Evolutionary conservation across 371 early-diverging fungal genomes (phyloP).

Genomic region (Lichtheimia hyalospora): DNA sequence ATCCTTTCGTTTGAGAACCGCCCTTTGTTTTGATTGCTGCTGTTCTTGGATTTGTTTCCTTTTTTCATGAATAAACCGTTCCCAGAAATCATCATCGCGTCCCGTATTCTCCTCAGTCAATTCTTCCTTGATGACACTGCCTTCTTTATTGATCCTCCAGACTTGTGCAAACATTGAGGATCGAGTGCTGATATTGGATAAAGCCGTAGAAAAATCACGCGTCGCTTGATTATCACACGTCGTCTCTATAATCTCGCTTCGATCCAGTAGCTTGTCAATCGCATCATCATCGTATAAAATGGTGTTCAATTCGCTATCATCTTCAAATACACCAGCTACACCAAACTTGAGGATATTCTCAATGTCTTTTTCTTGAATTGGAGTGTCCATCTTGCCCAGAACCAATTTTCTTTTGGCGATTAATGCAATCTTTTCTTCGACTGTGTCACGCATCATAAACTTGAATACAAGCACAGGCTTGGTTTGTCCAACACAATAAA

Average conservation of each 20-base stretch:
- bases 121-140: slow-evolving; percentile 13
- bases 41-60: slow-evolving; percentile 9
- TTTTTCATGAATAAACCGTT: slow-evolving; percentile 33
- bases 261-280: slow-evolving; percentile 70
- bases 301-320: slow-evolving; percentile 46
- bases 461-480: slow-evolving; percentile 83
- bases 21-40: background rate
- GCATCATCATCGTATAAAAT: slow-evolving; percentile 58
- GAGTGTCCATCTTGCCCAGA: slow-evolving; percentile 80
- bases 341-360: slow-evolving; percentile 80
- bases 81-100: slow-evolving; percentile 49
- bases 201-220: too few relatives aligned
- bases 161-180: slow-evolving; percentile 48
- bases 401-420: slow-evolving; percentile 84
- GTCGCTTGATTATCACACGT: background rate
- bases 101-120: slow-evolving; percentile 10
- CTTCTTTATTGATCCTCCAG: slow-evolving; percentile 26
- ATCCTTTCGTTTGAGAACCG: too few relatives aligned
- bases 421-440: slow-evolving; percentile 78
- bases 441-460: slow-evolving; percentile 78
- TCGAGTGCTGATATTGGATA: background rate
- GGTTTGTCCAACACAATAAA: slow-evolving; percentile 94
- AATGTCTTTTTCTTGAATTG: slow-evolving; percentile 63
- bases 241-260: slow-evolving; percentile 22
- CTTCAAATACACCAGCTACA: slow-evolving; percentile 79